These are phyloP conservation scores for Talaromyces amestolkiae DNA, from an alignment of 2,329 filamentous ascomycete species.

Conservation along the genomic window DNA sequence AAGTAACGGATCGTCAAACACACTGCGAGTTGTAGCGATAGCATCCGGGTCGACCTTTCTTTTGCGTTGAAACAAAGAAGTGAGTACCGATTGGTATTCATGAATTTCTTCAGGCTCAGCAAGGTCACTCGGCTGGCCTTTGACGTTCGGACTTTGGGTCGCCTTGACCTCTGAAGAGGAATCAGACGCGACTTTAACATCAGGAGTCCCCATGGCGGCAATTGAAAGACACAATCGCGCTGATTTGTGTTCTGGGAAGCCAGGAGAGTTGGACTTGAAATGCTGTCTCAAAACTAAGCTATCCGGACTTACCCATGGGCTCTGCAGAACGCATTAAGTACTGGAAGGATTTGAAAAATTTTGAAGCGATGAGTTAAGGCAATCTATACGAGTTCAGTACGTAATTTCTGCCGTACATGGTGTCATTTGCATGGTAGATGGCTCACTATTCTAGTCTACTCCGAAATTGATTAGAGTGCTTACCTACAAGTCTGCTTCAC, in stretches of 20 bases:
- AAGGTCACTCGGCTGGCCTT: neutral
- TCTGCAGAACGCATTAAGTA: neutral
- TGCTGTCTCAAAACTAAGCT: neutral
- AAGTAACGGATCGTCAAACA: constrained; percentile 45
- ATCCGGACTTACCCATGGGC: neutral
- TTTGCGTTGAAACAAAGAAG: constrained; percentile 3
- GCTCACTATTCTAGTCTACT: neutral
- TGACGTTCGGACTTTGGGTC: neutral
- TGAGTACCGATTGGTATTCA: constrained; percentile 12
- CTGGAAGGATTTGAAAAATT: neutral
- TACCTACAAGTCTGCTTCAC: neutral
- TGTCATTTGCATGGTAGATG: constrained; percentile 3
- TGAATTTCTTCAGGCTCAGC: constrained; percentile 11
- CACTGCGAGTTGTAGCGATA: constrained; percentile 27
- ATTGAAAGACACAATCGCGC: neutral
- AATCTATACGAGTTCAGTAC: neutral
- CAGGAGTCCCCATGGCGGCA: neutral
- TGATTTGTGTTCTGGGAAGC: neutral
- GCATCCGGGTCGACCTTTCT: constrained; percentile 21
- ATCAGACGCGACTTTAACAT: neutral
- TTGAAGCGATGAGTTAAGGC: neutral
- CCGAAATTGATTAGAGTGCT: neutral
- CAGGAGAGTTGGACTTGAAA: neutral
- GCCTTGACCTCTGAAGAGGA: neutral
- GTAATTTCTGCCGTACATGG: constrained; percentile 7